Evolutionary conservation across 2,329 filamentous ascomycete genomes (phyloP).

Genomic region (Colletotrichum musae): DNA sequence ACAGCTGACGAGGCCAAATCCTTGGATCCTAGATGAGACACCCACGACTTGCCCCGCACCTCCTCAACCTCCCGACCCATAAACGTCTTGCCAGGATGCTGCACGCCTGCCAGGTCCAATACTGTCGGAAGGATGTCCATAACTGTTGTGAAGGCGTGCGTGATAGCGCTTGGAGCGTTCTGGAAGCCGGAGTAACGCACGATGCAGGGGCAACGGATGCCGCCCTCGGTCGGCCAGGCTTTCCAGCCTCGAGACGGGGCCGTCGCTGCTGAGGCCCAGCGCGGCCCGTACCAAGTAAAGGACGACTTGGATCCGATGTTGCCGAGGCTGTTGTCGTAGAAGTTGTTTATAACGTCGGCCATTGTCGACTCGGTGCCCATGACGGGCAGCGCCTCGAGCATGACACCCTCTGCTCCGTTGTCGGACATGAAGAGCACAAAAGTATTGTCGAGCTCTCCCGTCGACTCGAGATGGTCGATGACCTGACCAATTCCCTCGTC

Average conservation of each 20-base stretch:
- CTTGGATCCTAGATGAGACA: constrained; percentile 50
- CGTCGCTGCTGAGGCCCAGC: constrained; percentile 60
- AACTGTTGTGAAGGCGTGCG: constrained; percentile 62
- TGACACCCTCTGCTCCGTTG: constrained; percentile 55
- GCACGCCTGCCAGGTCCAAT: constrained; percentile 59
- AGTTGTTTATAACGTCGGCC: constrained; percentile 62
- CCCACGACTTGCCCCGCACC: constrained; percentile 65
- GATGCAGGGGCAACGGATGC: constrained; percentile 55
- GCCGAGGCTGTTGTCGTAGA: constrained; percentile 65
- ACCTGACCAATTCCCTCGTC: constrained; percentile 68
- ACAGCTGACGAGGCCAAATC: constrained; percentile 53
- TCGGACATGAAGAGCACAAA: constrained; percentile 70
- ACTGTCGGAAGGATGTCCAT: constrained; percentile 66
- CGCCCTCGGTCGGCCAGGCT: neutral
- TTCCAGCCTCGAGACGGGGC: constrained; percentile 45
- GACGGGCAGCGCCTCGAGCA: constrained; percentile 34
- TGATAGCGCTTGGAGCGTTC: constrained; percentile 50
- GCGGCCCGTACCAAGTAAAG: constrained; percentile 64
- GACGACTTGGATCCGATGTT: constrained; percentile 66
- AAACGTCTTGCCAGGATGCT: constrained; percentile 56
- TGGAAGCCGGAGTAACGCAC: constrained; percentile 46
- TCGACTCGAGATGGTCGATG: constrained; percentile 63
- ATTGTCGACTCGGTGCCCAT: constrained; percentile 27
- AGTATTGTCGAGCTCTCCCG: constrained; percentile 66
- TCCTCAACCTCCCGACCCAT: constrained; percentile 63